Percentiles rank a stretch among this genome's conserved stretches.
Conservation (phyloP, 1,284 basidiomycete genomes). For the Cryptococcus neoformans region DNA sequence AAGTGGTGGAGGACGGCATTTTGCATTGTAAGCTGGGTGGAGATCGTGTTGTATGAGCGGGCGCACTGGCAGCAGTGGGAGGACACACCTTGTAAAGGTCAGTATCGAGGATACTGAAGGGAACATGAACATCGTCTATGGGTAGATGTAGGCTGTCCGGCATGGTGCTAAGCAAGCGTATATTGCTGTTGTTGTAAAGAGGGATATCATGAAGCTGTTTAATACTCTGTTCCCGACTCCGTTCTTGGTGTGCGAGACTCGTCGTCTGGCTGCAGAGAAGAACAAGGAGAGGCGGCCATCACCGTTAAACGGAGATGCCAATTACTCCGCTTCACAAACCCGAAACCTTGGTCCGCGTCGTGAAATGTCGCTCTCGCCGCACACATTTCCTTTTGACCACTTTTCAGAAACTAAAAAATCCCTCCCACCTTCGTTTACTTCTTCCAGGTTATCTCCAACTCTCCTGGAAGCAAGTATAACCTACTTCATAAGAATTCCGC, state of each 20-base stretch:
- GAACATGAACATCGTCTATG: slow-evolving; percentile 40
- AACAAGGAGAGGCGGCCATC: no score
- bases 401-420: not conserved
- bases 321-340: no score
- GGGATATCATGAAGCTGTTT: no score
- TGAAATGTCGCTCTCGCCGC: not conserved
- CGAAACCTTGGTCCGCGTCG: not conserved
- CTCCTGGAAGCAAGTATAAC: not conserved
- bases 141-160: slow-evolving; percentile 5
- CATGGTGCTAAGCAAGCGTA: not conserved
- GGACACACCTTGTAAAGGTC: slow-evolving; percentile 87
- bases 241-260: no score
- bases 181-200: no score
- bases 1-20: slow-evolving; percentile 85
- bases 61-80: not conserved
- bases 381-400: not conserved
- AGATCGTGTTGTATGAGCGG: not conserved
- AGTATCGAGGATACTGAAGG: slow-evolving; percentile 79
- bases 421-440: not conserved
- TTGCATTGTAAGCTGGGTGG: slow-evolving; percentile 86
- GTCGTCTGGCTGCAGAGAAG: no score
- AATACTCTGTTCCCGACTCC: no score
- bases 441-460: not conserved
- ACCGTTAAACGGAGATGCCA: no score
- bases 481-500: not conserved